Evolutionary conservation across 2,329 filamentous ascomycete species (phyloP).

Genomic region (Penicillium thymicola): DNA sequence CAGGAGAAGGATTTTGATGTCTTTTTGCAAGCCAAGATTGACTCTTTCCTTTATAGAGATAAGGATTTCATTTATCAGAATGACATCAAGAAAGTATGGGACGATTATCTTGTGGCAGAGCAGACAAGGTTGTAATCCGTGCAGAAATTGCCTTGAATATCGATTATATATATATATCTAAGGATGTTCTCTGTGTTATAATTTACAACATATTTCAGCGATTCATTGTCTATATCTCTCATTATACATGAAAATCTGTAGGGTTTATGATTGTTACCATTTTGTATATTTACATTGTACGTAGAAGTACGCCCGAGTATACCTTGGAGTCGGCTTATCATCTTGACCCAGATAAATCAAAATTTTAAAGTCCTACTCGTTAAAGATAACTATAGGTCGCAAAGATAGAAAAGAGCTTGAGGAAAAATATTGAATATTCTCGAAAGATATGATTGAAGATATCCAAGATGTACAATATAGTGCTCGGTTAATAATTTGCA

Average conservation of each 20-base stretch:
- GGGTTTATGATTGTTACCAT: too few species aligned
- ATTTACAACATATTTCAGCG: constrained; percentile 3
- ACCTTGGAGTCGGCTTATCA: background rate
- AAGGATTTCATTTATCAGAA: constrained; percentile 45
- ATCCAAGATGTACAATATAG: background rate
- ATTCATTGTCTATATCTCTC: background rate
- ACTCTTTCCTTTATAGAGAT: constrained; percentile 31
- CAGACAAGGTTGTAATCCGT: background rate
- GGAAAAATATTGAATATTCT: constrained; percentile 56
- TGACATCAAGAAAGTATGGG: constrained; percentile 41
- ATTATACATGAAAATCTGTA: too few species aligned
- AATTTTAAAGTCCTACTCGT: constrained; percentile 52
- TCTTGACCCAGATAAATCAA: background rate
- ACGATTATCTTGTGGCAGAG: constrained; percentile 10
- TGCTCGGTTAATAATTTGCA: constrained; percentile 13
- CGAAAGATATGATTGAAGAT: constrained; percentile 39
- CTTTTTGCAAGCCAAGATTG: constrained; percentile 29
- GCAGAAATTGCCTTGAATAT: background rate
- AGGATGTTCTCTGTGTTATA: too few species aligned
- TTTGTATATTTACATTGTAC: too few species aligned
- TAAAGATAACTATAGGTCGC: background rate
- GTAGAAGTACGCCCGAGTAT: too few species aligned
- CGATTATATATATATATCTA: background rate
- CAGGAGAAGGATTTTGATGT: constrained; percentile 27
- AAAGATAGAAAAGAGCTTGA: constrained; percentile 46